These are phyloP conservation scores for Aspergillus panamensis DNA, from an alignment of 495 filamentous ascomycete genomes.

Conservation along the genomic window DNA sequence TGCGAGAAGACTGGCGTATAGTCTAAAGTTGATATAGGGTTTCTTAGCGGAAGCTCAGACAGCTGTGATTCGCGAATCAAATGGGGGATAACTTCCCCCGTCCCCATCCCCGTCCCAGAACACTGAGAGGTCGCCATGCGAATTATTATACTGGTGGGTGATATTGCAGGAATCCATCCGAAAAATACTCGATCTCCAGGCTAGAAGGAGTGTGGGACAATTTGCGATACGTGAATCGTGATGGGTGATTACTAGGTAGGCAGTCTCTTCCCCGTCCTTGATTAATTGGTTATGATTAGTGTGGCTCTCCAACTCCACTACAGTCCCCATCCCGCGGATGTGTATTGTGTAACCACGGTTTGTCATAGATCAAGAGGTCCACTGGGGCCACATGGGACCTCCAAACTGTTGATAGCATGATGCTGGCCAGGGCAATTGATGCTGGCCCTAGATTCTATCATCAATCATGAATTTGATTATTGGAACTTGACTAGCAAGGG, in stretches of 20 bases:
- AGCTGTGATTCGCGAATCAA: constrained; percentile 9
- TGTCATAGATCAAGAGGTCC: constrained; percentile 10
- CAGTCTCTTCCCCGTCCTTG: background rate
- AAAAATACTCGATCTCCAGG: constrained; percentile 9
- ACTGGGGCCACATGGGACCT: background rate
- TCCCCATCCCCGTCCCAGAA: background rate
- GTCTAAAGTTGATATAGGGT: constrained; percentile 15
- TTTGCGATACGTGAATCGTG: constrained; percentile 11
- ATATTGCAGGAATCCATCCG: constrained; percentile 6
- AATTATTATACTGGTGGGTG: background rate
- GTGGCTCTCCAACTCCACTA: background rate
- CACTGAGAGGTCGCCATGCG: background rate
- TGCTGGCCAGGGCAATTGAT: background rate
- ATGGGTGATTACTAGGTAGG: too few relatives aligned
- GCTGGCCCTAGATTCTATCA: too few relatives aligned
- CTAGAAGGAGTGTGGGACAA: background rate
- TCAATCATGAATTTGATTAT: too few relatives aligned
- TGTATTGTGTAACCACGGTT: constrained; percentile 19
- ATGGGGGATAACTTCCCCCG: background rate
- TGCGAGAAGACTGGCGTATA: constrained; percentile 9
- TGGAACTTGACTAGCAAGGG: too few relatives aligned
- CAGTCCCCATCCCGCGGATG: background rate
- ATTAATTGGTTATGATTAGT: background rate
- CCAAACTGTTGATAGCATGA: background rate
- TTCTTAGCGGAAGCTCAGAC: constrained; percentile 8